A percentile compares a stretch with the other conserved stretches of the same genome.
phyloP scores from a whole-genome alignment of 768 basidiomycete genomes.

The Hortiboletus campestris region DNA sequence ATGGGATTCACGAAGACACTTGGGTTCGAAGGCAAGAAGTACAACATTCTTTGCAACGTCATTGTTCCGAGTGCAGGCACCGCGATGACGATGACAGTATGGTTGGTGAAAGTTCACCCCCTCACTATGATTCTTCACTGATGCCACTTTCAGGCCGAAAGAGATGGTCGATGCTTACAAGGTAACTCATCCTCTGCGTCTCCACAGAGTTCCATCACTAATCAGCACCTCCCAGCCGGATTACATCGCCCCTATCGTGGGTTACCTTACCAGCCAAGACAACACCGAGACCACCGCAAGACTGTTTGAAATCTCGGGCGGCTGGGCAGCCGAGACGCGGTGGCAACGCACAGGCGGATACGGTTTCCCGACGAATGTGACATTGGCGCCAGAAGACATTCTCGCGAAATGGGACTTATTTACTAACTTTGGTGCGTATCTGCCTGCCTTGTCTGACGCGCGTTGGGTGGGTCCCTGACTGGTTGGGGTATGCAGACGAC shows the following conservation, averaged over 20 bases:
- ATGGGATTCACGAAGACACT: constrained; percentile 88
- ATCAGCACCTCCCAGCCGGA: constrained; percentile 57
- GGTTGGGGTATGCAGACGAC: constrained; percentile 49
- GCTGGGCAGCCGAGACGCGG: constrained; percentile 88
- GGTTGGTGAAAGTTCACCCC: constrained; percentile 36
- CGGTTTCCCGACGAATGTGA: constrained; percentile 79
- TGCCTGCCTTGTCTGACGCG: background rate
- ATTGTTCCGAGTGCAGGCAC: constrained; percentile 89
- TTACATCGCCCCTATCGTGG: constrained; percentile 89
- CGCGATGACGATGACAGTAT: constrained; percentile 86
- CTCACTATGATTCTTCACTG: background rate
- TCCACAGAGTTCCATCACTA: background rate
- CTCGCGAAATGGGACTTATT: constrained; percentile 77
- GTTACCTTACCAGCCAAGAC: constrained; percentile 81
- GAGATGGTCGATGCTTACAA: constrained; percentile 91
- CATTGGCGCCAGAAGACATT: constrained; percentile 79
- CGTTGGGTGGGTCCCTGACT: background rate
- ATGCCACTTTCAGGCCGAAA: constrained; percentile 50
- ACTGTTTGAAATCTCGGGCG: constrained; percentile 85
- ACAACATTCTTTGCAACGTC: constrained; percentile 85
- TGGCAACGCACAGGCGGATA: constrained; percentile 91
- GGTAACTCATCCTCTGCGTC: constrained; percentile 35
- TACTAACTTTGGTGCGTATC: constrained; percentile 73
- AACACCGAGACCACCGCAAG: constrained; percentile 71
- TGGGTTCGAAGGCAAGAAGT: constrained; percentile 88